Evolutionary conservation across 2,329 filamentous ascomycete genomes (phyloP), one percentile per base, ranked within the genome.

Genomic region (Elsinoe perseae): DNA sequence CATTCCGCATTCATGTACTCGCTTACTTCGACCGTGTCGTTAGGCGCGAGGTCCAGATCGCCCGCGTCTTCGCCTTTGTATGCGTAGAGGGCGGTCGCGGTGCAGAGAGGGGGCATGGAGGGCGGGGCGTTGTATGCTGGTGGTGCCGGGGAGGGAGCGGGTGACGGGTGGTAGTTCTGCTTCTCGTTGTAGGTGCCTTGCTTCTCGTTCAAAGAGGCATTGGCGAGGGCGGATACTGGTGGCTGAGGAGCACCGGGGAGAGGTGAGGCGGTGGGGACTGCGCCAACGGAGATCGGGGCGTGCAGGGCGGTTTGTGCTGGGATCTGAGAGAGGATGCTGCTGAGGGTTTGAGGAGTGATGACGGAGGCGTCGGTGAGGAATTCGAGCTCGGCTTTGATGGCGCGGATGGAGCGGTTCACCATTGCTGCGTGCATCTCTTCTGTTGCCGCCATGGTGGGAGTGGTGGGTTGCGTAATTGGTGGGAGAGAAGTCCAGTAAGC

Each of bases 1-100:
- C 92, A 97, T 72, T 97, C 91, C 60, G 85, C 83, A 73, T 97
- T 97, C 86, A 95, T 93, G 76, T 95, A 91, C 73, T 95, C 89
- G 62, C 83, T 81, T 20, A 97, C 87, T 58, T 82, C 80, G 63
- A 97, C 78, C 61, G 79, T 78, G 73, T 97, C 92, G 67, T 91
- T 86, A 60, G 86, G 84, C 67, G 89, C 82, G 58, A 97, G 82
- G 2, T 81, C 82, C 61, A 95, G 78, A 69, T 97, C 92, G 58
- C 89, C 89, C 3, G 84, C 80, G 68, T 95, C 91, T 38, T 85
- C 79, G 7, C 85, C 87, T 30, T 78, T 80, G 76, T 96, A 97
- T 60, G 81, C 80, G 76, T 95, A 97, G 50, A 95, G 78, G 5
- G 91, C 91, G 21, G 83, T 83, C 23, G 89, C 90, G 63, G 87